Conservation (phyloP, 2,329 filamentous ascomycete species). For the Chrysosporium queenslandicum region DNA sequence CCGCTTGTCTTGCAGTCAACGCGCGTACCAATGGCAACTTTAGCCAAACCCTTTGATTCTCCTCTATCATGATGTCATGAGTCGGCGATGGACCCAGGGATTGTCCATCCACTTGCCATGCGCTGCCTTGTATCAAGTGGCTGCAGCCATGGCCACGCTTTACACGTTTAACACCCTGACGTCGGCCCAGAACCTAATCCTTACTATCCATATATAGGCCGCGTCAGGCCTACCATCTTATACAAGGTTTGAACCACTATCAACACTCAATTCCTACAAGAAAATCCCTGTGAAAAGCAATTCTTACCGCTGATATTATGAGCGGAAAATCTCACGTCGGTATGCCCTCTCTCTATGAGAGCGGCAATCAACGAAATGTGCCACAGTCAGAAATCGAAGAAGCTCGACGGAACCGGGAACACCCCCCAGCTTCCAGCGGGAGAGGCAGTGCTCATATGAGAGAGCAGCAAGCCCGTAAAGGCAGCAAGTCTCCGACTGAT, state of each 20-base stretch:
- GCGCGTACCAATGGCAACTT: not conserved
- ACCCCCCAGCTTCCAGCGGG: constrained; percentile 40
- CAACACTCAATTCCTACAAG: not conserved
- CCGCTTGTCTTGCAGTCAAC: too few species aligned
- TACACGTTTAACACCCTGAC: not conserved
- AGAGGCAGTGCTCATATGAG: constrained; percentile 15
- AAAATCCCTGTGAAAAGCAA: not conserved
- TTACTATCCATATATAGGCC: not conserved
- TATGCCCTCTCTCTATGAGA: constrained; percentile 57
- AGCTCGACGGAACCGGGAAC: constrained; percentile 59
- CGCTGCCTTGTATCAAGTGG: constrained; percentile 1
- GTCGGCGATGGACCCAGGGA: not conserved
- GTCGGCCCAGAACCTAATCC: not conserved
- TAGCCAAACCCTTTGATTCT: not conserved
- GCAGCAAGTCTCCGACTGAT: constrained; percentile 49
- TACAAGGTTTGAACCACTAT: not conserved
- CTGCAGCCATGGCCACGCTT: not conserved
- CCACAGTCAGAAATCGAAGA: constrained; percentile 45
- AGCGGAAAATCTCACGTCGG: constrained; percentile 57
- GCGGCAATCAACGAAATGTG: constrained; percentile 61
- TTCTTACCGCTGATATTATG: constrained; percentile 27
- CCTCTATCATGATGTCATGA: constrained; percentile 1
- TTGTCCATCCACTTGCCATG: not conserved
- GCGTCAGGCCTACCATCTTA: not conserved
- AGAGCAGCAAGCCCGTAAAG: constrained; percentile 19